A percentile compares a stretch with the other conserved stretches of the same genome.
Evolutionary conservation across 2,329 filamentous ascomycete species (phyloP).

Genomic region (Dothistroma septosporum): DNA sequence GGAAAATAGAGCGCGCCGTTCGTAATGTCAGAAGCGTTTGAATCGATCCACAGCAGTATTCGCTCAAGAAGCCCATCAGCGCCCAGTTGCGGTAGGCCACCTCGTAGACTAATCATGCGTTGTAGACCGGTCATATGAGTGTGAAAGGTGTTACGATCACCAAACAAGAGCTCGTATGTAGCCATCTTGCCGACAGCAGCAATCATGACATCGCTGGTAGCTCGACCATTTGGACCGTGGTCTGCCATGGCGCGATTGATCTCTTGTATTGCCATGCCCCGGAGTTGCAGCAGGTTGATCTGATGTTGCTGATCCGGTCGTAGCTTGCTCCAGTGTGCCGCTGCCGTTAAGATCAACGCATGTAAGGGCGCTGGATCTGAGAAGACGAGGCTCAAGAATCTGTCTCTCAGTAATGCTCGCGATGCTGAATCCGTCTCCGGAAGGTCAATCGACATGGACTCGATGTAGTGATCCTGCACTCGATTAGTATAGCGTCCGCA

Average conservation of each 20-base stretch:
- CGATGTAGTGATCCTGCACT: constrained; percentile 29
- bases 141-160: constrained; percentile 40
- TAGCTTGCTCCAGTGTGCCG: constrained; percentile 40
- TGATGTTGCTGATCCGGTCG: constrained; percentile 29
- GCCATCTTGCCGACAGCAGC: constrained; percentile 52
- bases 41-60: constrained; percentile 49
- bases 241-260: constrained; percentile 42
- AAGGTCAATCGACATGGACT: constrained; percentile 40
- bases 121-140: constrained; percentile 48
- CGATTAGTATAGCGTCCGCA: constrained; percentile 6
- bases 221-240: constrained; percentile 19
- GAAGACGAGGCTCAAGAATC: constrained; percentile 43
- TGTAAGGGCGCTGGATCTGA: constrained; percentile 40
- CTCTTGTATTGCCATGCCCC: constrained; percentile 42
- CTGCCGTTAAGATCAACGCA: constrained; percentile 41
- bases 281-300: constrained; percentile 41
- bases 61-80: constrained; percentile 46
- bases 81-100: constrained; percentile 43
- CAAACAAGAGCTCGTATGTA: constrained; percentile 51
- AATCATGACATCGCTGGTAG: constrained; percentile 43
- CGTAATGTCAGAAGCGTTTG: constrained; percentile 29
- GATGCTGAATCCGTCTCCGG: constrained; percentile 40
- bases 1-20: constrained; percentile 29
- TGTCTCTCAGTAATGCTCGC: constrained; percentile 36
- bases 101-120: constrained; percentile 43